Base-by-base conservation (phyloP, 768 basidiomycete genomes). In the Trametes maxima region DNA sequence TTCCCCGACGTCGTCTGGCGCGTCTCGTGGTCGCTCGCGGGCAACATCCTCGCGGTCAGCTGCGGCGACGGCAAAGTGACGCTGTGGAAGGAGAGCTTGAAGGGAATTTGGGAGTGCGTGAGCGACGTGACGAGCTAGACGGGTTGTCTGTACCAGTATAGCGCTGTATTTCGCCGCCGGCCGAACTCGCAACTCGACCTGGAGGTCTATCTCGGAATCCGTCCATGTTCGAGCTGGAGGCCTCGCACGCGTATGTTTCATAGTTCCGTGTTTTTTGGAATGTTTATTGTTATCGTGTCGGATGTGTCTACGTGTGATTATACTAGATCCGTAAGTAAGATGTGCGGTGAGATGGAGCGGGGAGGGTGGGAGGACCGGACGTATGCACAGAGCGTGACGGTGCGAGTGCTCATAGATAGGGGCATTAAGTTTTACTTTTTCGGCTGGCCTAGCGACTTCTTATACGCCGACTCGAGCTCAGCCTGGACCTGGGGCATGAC, bases 1-100 rank as follows among this genome's bases (percentile, higher is more conserved):
- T 98, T 98, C 78, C 92, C 94, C 1, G 96, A 98, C 72, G 94
- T 95, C 5, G 95, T 98, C 24, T 99, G 96, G 97, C 85, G 95
- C n/a, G 94, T 98, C 36, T 94, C 92, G 46, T 99, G 97, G 97
- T 95, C 93, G 65, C 82, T 98, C 24, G 93, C 95, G 0, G 96
- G 96, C 17, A 98, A 98, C 71, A 84, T 99, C 53, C 81, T 99
- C 47, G 95, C 95, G 0, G 97, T 98, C 45, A 94, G 93, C 73
- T 96, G 94, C 74, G 95, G 95, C 11, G 97, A 99, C 71, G 96
- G 97, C 13, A 98, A 97, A 76, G 96, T 99, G 21, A 94, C 92
- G 8, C 78, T 98, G 51, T 99, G 97, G 96, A 99, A 99, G 76
- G 97, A 99, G 78, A 95, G 92, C 72, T 76, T 97, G 69, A 91